phyloP scores from a whole-genome alignment of 345 rosid genomes.

The Anacardium occidentale region DNA sequence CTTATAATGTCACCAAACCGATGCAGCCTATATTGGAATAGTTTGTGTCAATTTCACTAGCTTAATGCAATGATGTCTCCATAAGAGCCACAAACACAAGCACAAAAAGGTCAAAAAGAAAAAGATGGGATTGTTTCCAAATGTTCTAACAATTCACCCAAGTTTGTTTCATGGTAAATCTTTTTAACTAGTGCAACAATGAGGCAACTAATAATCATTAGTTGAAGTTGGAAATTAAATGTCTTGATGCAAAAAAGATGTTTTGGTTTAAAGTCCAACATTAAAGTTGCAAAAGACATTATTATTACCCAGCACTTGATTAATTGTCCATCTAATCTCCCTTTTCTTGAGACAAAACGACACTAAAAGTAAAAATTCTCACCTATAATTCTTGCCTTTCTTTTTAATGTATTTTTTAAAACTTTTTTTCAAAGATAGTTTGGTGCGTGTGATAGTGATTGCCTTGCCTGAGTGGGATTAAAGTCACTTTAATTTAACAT shows the following conservation, averaged over 20 bases:
- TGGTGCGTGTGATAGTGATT: background rate
- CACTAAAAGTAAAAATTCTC: constrained; percentile 13
- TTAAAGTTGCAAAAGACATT: constrained; percentile 6
- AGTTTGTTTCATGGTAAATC: background rate
- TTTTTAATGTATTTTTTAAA: background rate
- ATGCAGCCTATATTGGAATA: background rate
- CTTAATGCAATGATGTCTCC: constrained; percentile 29
- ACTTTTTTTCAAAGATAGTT: constrained; percentile 8
- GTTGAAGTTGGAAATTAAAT: constrained; percentile 1
- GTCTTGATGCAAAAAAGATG: constrained; percentile 10
- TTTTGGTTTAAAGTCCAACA: constrained; percentile 9
- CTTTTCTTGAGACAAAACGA: constrained; percentile 30
- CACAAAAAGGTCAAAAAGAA: constrained; percentile 30
- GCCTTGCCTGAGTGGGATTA: background rate
- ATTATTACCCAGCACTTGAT: background rate
- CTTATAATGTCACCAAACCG: no score
- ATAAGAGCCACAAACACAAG: constrained; percentile 23
- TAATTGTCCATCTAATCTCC: background rate
- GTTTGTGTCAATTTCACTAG: constrained; percentile 21
- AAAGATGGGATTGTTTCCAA: constrained; percentile 31
- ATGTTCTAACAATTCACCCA: constrained; percentile 30
- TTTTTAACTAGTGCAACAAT: background rate
- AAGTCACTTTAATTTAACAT: background rate
- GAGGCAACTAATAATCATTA: no score
- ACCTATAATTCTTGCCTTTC: constrained; percentile 12